Conservation (phyloP, 805 yeast species). For the Saccharomycopsis javanensis region DNA sequence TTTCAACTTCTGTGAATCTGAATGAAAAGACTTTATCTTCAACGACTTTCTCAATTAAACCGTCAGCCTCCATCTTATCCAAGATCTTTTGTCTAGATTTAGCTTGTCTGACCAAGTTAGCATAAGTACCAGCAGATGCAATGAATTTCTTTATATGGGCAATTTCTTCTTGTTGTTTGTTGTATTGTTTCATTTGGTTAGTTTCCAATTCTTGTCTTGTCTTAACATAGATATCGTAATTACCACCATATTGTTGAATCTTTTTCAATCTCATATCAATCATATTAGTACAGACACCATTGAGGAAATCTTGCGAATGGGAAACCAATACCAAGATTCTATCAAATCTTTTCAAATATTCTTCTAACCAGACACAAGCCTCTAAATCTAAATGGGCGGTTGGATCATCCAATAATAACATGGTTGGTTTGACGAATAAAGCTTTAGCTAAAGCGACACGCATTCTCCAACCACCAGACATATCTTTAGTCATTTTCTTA, state of each 20-base stretch:
- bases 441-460: slow-evolving; percentile 98
- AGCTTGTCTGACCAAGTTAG: slow-evolving; percentile 96
- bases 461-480: slow-evolving; percentile 99
- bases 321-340: slow-evolving; percentile 89
- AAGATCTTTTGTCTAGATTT: slow-evolving; percentile 98
- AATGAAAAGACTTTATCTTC: slow-evolving; percentile 90
- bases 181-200: slow-evolving; percentile 95
- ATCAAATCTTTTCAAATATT: slow-evolving; percentile 89
- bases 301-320: slow-evolving; percentile 98
- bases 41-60: slow-evolving; percentile 84
- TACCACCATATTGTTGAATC: slow-evolving; percentile 84
- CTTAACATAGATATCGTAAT: slow-evolving; percentile 93
- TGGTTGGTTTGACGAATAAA: slow-evolving; percentile 92
- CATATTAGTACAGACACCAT: slow-evolving; percentile 98
- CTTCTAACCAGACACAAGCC: slow-evolving; percentile 99
- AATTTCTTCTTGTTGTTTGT: slow-evolving; percentile 97
- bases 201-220: slow-evolving; percentile 90
- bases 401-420: slow-evolving; percentile 92
- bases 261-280: slow-evolving; percentile 88
- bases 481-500: slow-evolving; percentile 89
- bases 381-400: slow-evolving; percentile 98
- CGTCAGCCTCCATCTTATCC: slow-evolving; percentile 99
- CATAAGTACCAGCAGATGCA: slow-evolving; percentile 99
- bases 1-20: slow-evolving; percentile 67
- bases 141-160: slow-evolving; percentile 96